Percentiles rank a stretch among this genome's conserved stretches.
These are phyloP conservation scores for Colletotrichum sublineola DNA, from an alignment of 2,329 filamentous ascomycete species.

Conservation along the genomic window DNA sequence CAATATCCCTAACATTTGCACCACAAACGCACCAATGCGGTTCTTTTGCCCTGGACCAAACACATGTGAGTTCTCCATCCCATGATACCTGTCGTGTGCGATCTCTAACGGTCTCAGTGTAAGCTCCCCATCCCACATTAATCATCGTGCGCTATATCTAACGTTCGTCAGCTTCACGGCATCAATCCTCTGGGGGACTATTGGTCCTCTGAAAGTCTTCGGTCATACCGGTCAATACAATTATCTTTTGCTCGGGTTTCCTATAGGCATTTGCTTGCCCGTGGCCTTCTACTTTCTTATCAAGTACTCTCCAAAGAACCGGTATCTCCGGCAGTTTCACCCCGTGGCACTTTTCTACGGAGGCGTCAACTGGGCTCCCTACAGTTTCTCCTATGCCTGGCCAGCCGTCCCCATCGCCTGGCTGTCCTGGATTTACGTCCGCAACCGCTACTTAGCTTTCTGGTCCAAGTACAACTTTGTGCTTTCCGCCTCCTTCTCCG, in stretches of 20 bases:
- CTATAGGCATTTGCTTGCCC: no score
- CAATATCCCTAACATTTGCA: conserved; percentile 64
- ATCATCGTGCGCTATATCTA: background rate
- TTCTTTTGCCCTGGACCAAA: conserved; percentile 67
- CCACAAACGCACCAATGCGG: conserved; percentile 60
- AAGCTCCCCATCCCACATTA: background rate
- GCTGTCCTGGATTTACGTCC: conserved; percentile 48
- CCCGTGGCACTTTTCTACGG: conserved; percentile 63
- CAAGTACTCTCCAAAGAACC: conserved; percentile 55
- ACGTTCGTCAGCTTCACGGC: conserved; percentile 59
- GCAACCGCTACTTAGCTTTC: conserved; percentile 52
- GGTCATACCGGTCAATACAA: conserved; percentile 63
- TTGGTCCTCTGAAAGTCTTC: conserved; percentile 65
- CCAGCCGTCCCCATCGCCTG: conserved; percentile 44
- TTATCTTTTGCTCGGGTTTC: conserved; percentile 61
- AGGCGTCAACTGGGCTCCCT: conserved; percentile 61
- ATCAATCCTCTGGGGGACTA: conserved; percentile 67
- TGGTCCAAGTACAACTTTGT: conserved; percentile 58
- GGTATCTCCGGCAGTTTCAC: conserved; percentile 58
- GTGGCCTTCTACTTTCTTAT: conserved; percentile 59
- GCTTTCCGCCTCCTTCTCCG: conserved; percentile 50
- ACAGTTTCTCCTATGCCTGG: conserved; percentile 49
- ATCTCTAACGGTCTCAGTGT: conserved; percentile 44
- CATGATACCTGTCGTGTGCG: background rate
- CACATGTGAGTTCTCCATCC: conserved; percentile 51